Conservation (phyloP, 108 stramenopile genomes). For the Stephanodiscus triporus region DNA sequence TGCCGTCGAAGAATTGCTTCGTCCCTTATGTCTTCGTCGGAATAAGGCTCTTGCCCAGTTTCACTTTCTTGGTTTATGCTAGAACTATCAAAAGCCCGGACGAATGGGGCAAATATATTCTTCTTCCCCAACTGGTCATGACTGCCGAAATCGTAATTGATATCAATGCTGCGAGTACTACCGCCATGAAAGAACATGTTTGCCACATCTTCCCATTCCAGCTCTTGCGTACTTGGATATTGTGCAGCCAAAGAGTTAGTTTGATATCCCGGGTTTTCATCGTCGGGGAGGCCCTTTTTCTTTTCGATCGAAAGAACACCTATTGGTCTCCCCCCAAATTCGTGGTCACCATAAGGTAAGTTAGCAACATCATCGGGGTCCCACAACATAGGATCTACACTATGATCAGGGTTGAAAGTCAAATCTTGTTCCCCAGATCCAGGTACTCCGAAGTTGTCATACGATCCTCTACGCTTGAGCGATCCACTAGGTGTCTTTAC, state of each 20-base stretch:
- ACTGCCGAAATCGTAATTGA: slow-evolving; percentile 30
- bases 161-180: slow-evolving; percentile 42
- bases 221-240: slow-evolving; percentile 65
- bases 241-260: slow-evolving; percentile 11
- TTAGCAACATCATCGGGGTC: slow-evolving; percentile 53
- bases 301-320: slow-evolving; percentile 20
- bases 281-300: slow-evolving; percentile 20
- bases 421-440: slow-evolving; percentile 72
- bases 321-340: slow-evolving; percentile 32
- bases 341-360: slow-evolving; percentile 69
- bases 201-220: slow-evolving; percentile 79
- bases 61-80: slow-evolving; percentile 20
- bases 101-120: slow-evolving; percentile 80
- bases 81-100: slow-evolving; percentile 45
- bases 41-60: slow-evolving; percentile 42
- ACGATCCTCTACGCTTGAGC: slow-evolving; percentile 33
- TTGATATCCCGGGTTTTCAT: background rate
- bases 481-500: slow-evolving; percentile 48
- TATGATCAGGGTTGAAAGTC: slow-evolving; percentile 73
- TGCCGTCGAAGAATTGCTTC: slow-evolving; percentile 71
- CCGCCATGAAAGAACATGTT: slow-evolving; percentile 67
- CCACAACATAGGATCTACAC: slow-evolving; percentile 63
- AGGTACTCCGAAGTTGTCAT: slow-evolving; percentile 34
- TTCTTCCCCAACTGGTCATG: slow-evolving; percentile 30
- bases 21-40: slow-evolving; percentile 78